Evolutionary conservation across 2,329 filamentous ascomycete species (phyloP), one percentile per base, ranked within the genome.

Genomic region (Bipolaris zeicola): DNA sequence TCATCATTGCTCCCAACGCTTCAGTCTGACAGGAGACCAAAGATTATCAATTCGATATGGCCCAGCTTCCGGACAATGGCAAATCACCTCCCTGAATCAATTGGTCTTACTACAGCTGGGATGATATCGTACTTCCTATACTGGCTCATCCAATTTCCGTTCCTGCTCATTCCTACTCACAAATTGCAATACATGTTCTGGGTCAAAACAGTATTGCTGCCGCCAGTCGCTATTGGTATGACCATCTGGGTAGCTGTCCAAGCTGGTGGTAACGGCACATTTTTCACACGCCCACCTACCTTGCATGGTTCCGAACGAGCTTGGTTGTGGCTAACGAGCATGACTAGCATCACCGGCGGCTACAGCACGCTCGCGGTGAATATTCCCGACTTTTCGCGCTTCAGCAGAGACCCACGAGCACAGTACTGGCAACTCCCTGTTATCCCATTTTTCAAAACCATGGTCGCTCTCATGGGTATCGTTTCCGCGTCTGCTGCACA

Each of bases 61-160:
- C 62, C 62, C 10, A 52, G 45, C 34, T 65, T 52, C 18, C n/a
- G 16, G 13, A 33, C 38, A 13, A 75, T 82, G 52, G 72, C 73
- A 24, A 80, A 82, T 58, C 78, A 79, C 26, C 67, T 83, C 3
- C 77, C 79, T 0, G 68, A 65, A 5, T 73, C 60, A 18, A 72
- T 74, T 8, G 75, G 76, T 18, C 68, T 76, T 31, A 76, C 73
- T 0, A 75, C 66, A 3, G 61, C 66, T 6, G 63, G 65, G 28
- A 67, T 76, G 61, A 46, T 74, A 26, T 64, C 63, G 36, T 61
- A 66, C 42, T 62, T 67, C 26, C n/a, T 69, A 6, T 66, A 54
- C 36, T 67, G 59, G 55, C 37, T 58, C 2, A 53, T 67, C 0
- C 63, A 65, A 14, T 55, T 66, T 11, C 65, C 65, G 0, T 34